These are phyloP conservation scores for Aphanoascus verrucosus DNA, from an alignment of 2,329 filamentous ascomycete genomes.

Conservation along the genomic window DNA sequence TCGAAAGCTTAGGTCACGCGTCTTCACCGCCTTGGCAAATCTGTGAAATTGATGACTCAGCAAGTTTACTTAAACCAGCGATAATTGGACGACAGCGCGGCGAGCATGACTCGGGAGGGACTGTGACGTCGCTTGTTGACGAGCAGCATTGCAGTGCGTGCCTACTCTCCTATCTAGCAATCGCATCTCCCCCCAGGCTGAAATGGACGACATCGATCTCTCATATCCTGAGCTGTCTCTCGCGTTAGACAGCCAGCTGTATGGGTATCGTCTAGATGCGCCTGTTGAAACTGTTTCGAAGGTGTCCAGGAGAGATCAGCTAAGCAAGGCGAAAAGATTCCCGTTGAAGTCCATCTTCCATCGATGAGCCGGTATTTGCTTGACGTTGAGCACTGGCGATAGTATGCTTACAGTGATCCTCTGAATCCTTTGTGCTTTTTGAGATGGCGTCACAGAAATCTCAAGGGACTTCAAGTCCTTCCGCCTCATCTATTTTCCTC, in stretches of 20 bases:
- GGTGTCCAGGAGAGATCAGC: neutral
- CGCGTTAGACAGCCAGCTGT: neutral
- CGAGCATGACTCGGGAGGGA: neutral
- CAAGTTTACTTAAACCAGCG: neutral
- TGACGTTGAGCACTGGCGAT: neutral
- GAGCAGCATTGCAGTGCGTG: neutral
- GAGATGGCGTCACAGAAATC: constrained; percentile 30
- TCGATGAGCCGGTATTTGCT: neutral
- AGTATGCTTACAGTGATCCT: neutral
- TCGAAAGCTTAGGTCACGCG: too few species aligned
- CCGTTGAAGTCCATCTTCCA: neutral
- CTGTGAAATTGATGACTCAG: neutral
- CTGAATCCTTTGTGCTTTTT: neutral
- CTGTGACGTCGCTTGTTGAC: constrained; percentile 12
- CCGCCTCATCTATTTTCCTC: constrained; percentile 36
- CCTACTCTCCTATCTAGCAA: neutral
- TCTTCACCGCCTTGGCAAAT: constrained; percentile 10
- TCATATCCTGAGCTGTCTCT: neutral
- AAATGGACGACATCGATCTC: constrained; percentile 7
- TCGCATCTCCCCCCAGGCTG: neutral
- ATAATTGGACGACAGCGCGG: constrained; percentile 8
- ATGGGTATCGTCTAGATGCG: neutral
- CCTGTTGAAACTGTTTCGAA: neutral
- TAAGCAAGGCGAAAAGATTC: neutral
- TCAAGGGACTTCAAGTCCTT: constrained; percentile 34